These are phyloP conservation scores for Lotus japonicus DNA, from an alignment of 306 rosid genomes.

Conservation along the genomic window DNA sequence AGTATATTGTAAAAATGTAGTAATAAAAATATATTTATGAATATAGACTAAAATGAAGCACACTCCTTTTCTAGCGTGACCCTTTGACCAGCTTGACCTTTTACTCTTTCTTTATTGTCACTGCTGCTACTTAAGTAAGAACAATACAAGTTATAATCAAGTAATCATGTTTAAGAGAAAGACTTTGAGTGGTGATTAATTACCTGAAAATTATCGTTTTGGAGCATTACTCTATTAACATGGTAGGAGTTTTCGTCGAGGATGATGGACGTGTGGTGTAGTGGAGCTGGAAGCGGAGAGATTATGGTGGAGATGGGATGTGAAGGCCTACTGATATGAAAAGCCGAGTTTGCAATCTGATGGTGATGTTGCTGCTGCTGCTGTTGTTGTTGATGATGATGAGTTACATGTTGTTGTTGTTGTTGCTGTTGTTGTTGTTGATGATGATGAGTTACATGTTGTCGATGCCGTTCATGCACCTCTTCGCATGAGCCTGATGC, in stretches of 20 bases:
- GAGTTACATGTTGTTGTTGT: conserved; percentile 1
- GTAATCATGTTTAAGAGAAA: background rate
- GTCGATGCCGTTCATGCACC: conserved; percentile 20
- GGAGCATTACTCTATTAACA: conserved; percentile 66
- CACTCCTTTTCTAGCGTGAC: no score
- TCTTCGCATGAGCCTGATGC: conserved; percentile 53
- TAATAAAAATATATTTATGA: no score
- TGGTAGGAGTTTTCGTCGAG: conserved; percentile 73
- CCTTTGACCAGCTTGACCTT: background rate
- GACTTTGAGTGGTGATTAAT: background rate
- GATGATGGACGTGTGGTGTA: conserved; percentile 67
- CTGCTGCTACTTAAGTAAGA: background rate
- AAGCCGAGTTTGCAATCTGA: conserved; percentile 46
- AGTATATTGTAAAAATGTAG: no score
- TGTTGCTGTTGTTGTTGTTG: conserved; percentile 30
- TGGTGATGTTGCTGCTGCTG: conserved; percentile 18
- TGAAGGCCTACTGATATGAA: conserved; percentile 65
- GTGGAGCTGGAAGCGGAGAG: conserved; percentile 73
- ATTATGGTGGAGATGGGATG: conserved; percentile 69
- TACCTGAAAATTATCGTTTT: conserved; percentile 78
- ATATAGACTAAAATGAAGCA: no score
- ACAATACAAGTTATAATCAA: no score
- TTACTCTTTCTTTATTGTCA: background rate
- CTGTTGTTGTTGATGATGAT: conserved; percentile 40
- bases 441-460: conserved; percentile 31